Evolutionary conservation across 306 rosid genomes (phyloP).

Genomic region (Sophora flavescens): DNA sequence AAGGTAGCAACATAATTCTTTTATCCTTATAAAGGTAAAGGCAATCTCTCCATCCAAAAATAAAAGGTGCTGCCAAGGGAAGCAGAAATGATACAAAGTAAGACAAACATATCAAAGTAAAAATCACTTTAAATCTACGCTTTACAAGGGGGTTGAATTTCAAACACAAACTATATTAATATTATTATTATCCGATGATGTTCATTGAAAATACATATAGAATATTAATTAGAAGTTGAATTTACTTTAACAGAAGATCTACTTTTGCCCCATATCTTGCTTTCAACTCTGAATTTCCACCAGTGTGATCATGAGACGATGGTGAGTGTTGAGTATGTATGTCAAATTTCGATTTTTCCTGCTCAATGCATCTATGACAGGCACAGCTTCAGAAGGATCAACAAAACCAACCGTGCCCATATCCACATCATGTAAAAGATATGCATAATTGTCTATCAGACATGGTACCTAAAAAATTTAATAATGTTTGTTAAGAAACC

Average conservation of each 20-base stretch:
- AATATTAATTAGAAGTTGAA: slow-evolving; percentile 4
- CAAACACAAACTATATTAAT: slow-evolving; percentile 10
- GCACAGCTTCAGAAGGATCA: no score
- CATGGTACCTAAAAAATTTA: no score
- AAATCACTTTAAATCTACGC: slow-evolving; percentile 15
- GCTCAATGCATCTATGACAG: no score
- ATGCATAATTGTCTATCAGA: no score
- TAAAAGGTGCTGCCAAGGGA: not conserved
- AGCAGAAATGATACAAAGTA: not conserved
- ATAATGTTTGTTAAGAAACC: no score
- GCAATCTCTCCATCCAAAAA: not conserved
- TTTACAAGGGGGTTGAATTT: not conserved
- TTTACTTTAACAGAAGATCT: slow-evolving; percentile 24
- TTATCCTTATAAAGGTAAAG: not conserved
- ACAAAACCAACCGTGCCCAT: no score
- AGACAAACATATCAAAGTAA: slow-evolving; percentile 25
- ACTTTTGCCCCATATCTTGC: slow-evolving; percentile 94
- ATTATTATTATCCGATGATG: not conserved
- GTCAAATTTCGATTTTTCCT: no score
- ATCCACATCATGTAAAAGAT: no score
- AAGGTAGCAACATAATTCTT: not conserved
- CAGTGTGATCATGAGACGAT: slow-evolving; percentile 97
- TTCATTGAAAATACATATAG: not conserved
- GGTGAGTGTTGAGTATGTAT: slow-evolving; percentile 95
- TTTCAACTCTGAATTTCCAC: slow-evolving; percentile 91